Conservation (phyloP, 805 yeast genomes). For the Myxozyma geophila region DNA sequence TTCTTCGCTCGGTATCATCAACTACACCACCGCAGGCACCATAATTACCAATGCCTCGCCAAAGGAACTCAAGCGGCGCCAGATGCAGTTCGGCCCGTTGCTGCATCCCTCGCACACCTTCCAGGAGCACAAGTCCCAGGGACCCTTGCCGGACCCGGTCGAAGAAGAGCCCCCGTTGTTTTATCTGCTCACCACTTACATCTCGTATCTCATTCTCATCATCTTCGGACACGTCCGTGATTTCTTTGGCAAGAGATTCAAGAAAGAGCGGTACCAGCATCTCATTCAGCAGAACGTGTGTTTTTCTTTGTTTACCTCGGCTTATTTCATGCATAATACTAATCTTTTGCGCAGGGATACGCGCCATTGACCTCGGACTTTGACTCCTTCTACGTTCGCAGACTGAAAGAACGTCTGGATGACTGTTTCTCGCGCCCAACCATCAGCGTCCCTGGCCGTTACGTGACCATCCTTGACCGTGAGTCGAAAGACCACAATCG, state of each 20-base stretch:
- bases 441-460: constrained; percentile 97
- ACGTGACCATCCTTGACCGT: constrained; percentile 79
- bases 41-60: constrained; percentile 8
- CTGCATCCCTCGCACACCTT: constrained; percentile 31
- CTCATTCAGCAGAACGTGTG: constrained; percentile 64
- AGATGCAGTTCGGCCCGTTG: constrained; percentile 34
- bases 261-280: constrained; percentile 65
- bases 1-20: constrained; percentile 23
- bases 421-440: constrained; percentile 96
- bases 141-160: constrained; percentile 45
- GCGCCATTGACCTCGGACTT: constrained; percentile 96
- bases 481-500: constrained; percentile 65
- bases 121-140: constrained; percentile 31
- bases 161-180: constrained; percentile 88
- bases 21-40: constrained; percentile 22
- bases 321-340: neutral
- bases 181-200: constrained; percentile 77
- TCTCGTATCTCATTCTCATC: constrained; percentile 81
- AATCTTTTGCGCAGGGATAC: constrained; percentile 57
- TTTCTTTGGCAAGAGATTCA: constrained; percentile 77
- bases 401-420: constrained; percentile 86
- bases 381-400: constrained; percentile 90
- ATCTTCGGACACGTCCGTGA: constrained; percentile 90
- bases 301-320: constrained; percentile 2
- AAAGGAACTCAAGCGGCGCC: constrained; percentile 17